Conservation (phyloP, 805 yeast genomes). For the Nakazawaea ambrosiae region DNA sequence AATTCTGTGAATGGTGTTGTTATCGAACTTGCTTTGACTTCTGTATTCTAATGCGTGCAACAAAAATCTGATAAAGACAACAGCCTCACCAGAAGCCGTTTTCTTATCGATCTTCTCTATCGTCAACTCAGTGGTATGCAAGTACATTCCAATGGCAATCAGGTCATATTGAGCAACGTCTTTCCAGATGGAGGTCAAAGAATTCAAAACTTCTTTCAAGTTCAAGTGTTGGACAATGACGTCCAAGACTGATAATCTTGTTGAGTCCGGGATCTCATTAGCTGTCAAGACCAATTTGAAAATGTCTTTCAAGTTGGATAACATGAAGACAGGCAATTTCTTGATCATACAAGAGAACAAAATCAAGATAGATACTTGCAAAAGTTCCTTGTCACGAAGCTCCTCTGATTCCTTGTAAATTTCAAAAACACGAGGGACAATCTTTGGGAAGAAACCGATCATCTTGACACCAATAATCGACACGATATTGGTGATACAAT, state of each 20-base stretch:
- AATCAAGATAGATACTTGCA: conserved; percentile 68
- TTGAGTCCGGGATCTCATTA: conserved; percentile 47
- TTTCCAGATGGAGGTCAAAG: conserved; percentile 61
- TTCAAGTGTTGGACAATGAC: conserved; percentile 64
- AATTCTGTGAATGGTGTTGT: conserved; percentile 70
- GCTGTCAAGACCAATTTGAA: conserved; percentile 52
- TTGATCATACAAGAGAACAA: conserved; percentile 69
- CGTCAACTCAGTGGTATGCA: conserved; percentile 58
- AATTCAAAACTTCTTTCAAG: conserved; percentile 49
- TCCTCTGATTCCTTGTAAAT: conserved; percentile 41
- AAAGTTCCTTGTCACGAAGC: conserved; percentile 15
- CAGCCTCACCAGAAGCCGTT: conserved; percentile 64
- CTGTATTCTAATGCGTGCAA: conserved; percentile 69
- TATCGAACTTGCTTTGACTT: conserved; percentile 49
- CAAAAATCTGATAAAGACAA: conserved; percentile 61
- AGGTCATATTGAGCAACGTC: conserved; percentile 29
- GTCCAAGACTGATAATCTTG: conserved; percentile 57
- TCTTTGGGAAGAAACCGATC: conserved; percentile 78
- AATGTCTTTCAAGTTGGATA: conserved; percentile 59
- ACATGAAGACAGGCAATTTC: conserved; percentile 80
- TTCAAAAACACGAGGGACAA: conserved; percentile 66
- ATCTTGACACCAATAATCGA: conserved; percentile 77
- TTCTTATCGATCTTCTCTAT: conserved; percentile 68
- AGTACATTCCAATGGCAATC: conserved; percentile 57
- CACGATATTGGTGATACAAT: conserved; percentile 63